Base-by-base conservation (phyloP, 108 stramenopile species). In the Cyclotella baltica region DNA sequence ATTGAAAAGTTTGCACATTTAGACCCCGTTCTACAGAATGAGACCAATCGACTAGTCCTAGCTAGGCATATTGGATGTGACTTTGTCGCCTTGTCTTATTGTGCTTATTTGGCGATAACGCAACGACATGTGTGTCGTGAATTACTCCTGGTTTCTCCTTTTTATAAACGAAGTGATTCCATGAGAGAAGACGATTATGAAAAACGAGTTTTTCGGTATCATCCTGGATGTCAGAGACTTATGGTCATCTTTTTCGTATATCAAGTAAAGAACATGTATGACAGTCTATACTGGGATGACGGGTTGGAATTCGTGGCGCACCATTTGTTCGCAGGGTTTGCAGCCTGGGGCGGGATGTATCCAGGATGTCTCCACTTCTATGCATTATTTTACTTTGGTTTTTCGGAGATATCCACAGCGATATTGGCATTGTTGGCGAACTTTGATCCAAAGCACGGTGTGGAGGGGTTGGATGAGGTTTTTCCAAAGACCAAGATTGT, bases 241-340 rank as follows among this genome's bases (percentile, higher is more conserved):
- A 28, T 67, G 6, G 31, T 87, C 5, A 83, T 92, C 48, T 95
- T 93, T 72, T 83, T 93, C 33, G 84, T 81, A 15, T 95, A 93
- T 79, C 95, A 96, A 72, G 56, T 91, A 38, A 96, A 96, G 76
- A 96, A 96, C 59, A 73, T 91, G 62, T 87, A 84, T 65, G 95
- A 96, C 80, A 86, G 87, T 15, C 81, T 94, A 27, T 70, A 87
- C 29, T 96, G 95, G 95, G 77, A 86, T 51, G 95, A 96, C 64
- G 95, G 95, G 22, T 73, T 81, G 25, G 89, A 90, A 64, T 96
- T 90, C 73, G 76, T 96, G 51, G 55, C 86, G 28, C 95, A 96
- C 72, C 95, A 96, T 70, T 62, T 93, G 23, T 67, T 93, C 20
- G 79, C 89, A 5, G 81, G 93, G 2, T 46, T 69, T n/a, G 90